Evolutionary conservation across 306 rosid species (phyloP).

Genomic region (Acmispon strigosus): DNA sequence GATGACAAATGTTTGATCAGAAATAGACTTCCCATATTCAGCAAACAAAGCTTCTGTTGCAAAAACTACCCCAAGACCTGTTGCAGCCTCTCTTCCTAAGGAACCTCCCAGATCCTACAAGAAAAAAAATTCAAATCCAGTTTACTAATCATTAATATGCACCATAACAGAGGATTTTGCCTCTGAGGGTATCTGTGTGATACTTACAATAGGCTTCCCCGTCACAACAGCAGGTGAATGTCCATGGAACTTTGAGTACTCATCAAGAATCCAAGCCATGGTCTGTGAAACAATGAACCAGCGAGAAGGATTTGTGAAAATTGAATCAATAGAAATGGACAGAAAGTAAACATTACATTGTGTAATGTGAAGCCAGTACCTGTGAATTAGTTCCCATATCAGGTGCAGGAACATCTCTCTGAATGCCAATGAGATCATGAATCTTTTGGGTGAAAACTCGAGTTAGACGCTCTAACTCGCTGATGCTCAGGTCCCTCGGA

Average conservation of each 20-base stretch:
- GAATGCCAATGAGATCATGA: constrained; percentile 67
- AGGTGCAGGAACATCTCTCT: constrained; percentile 76
- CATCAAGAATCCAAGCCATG: constrained; percentile 87
- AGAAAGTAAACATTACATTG: neutral
- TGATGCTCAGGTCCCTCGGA: constrained; percentile 54
- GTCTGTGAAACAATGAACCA: constrained; percentile 35
- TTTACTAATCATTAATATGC: neutral
- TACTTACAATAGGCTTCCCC: constrained; percentile 65
- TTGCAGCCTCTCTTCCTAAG: constrained; percentile 69
- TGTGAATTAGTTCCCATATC: constrained; percentile 78
- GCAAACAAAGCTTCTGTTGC: constrained; percentile 63
- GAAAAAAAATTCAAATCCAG: neutral
- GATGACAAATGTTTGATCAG: constrained; percentile 46
- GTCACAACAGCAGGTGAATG: constrained; percentile 77
- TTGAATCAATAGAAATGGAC: neutral
- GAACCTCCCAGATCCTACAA: constrained; percentile 76
- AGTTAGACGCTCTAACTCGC: constrained; percentile 67
- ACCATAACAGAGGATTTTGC: neutral
- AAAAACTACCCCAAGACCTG: constrained; percentile 59
- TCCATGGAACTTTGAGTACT: constrained; percentile 79
- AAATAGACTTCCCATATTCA: constrained; percentile 51
- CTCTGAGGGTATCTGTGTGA: neutral
- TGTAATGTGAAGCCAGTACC: constrained; percentile 32
- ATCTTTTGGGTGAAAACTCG: constrained; percentile 84
- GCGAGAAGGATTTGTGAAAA: constrained; percentile 7